Base-by-base conservation (phyloP, 192 early-diverging fungal genomes). In the Chytriomyces confervae region DNA sequence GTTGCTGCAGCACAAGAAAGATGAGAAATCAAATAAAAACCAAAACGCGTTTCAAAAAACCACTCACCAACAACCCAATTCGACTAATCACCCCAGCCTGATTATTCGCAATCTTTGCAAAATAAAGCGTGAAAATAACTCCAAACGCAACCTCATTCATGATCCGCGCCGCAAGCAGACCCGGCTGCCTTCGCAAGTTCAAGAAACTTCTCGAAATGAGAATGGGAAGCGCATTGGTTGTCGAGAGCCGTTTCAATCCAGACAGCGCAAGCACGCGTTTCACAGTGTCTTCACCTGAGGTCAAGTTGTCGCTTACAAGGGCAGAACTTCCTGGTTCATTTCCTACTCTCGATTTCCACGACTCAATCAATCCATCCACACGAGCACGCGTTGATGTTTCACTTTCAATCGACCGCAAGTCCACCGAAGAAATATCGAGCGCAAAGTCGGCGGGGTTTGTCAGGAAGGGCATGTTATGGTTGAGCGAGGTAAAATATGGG, bases 371-470 rank as follows among this genome's bases (percentile, higher is more conserved):
- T 13, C 48, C 43, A 63, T 80, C 77, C 10, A 85, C 81, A 0
- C 81, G 69, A 24, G 48, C 66, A 5, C 77, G 69, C 50, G 44
- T 76, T 18, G 51, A 10, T 6, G 8, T 45, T 63, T 86, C 85
- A 10, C 68, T 75, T 24, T 62, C 63, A 9, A 62, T 45, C 69
- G 64, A 81, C 7, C 82, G 78, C 6, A 84, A 70, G 57, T 86
- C 85, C 8, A 86, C 79, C 2, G 81, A 82, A 10, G 82, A 80
- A 9, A 87, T 62, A 65, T 87, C 86, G 7, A 87, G 69, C 45
- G 81, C 78, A 68, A 81, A 85, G 66, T 87, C 86, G 44, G 83
- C 81, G 2, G 82, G 82, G 70, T 87, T 87, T n/a, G 80, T 83
- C 23, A 78, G 61, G 8, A 8, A 24, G 24, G 83, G 83, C 2